Percentiles rank a stretch among this genome's conserved stretches.
Evolutionary conservation across 805 yeast species (phyloP).

Genomic region (Lachancea waltii): DNA sequence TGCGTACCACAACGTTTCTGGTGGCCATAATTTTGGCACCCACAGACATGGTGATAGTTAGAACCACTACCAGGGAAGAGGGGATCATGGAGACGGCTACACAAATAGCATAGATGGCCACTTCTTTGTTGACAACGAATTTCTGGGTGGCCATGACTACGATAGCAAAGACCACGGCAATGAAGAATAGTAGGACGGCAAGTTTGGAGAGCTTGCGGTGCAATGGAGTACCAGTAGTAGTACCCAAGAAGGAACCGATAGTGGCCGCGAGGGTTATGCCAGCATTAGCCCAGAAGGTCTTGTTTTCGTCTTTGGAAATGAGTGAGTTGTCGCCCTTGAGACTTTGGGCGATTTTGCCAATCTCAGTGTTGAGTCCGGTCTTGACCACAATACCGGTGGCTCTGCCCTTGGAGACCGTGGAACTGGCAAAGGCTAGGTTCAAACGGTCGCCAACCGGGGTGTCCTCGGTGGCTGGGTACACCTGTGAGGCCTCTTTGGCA

Average conservation of each 20-base stretch:
- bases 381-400: constrained; percentile 90
- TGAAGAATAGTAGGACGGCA: constrained; percentile 61
- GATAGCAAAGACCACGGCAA: constrained; percentile 82
- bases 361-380: constrained; percentile 86
- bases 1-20: constrained; percentile 85
- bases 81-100: constrained; percentile 99
- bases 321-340: constrained; percentile 34
- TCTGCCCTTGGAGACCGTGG: constrained; percentile 90
- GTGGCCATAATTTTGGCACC: constrained; percentile 96
- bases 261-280: constrained; percentile 43
- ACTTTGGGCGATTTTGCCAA: constrained; percentile 92
- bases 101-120: constrained; percentile 84
- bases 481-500: constrained; percentile 46
- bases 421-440: constrained; percentile 90
- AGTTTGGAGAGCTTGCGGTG: constrained; percentile 69
- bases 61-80: constrained; percentile 95
- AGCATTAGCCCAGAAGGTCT: constrained; percentile 35
- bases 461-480: constrained; percentile 28
- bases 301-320: constrained; percentile 35
- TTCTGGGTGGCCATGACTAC: constrained; percentile 82
- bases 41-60: constrained; percentile 91
- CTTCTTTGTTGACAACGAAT: constrained; percentile 67
- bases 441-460: constrained; percentile 61
- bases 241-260: constrained; percentile 66
- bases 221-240: constrained; percentile 74